Conservation (phyloP, 768 basidiomycete species). For the Boletus patriciae region DNA sequence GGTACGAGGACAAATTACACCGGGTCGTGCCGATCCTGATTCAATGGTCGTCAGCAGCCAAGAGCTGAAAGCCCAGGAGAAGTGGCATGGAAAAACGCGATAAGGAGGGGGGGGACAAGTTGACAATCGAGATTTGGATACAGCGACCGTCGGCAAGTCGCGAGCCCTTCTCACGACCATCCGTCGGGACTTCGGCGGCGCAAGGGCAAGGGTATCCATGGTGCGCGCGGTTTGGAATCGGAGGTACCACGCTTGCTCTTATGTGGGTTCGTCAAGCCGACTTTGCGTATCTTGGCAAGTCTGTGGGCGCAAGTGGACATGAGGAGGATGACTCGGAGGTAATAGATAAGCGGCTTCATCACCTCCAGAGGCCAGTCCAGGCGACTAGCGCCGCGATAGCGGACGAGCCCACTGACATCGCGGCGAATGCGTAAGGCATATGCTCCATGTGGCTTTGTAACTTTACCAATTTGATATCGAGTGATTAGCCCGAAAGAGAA, state of each 20-base stretch:
- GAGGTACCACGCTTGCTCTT: constrained; percentile 11
- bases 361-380: constrained; percentile 67
- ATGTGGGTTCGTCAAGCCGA: constrained; percentile 39
- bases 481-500: constrained; percentile 26
- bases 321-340: constrained; percentile 12
- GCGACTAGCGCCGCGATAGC: constrained; percentile 60
- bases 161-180: constrained; percentile 36
- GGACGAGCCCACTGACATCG: constrained; percentile 59
- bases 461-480: constrained; percentile 41
- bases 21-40: constrained; percentile 20
- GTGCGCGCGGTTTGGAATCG: constrained; percentile 17
- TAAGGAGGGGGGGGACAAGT: constrained; percentile 8
- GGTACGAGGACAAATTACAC: constrained; percentile 2
- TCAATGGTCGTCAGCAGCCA: constrained; percentile 7
- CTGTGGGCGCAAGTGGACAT: constrained; percentile 20
- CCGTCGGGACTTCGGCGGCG: constrained; percentile 40
- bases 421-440: constrained; percentile 71
- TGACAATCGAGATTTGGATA: neutral
- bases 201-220: constrained; percentile 42
- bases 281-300: constrained; percentile 48
- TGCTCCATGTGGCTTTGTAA: constrained; percentile 73
- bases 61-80: neutral
- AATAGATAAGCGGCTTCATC: constrained; percentile 15
- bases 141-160: constrained; percentile 6
- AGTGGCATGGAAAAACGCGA: constrained; percentile 3